Percentiles rank a stretch among this genome's conserved stretches.
Evolutionary conservation across 2,329 filamentous ascomycete genomes (phyloP).

Genomic region (Xylariaceae sp.): DNA sequence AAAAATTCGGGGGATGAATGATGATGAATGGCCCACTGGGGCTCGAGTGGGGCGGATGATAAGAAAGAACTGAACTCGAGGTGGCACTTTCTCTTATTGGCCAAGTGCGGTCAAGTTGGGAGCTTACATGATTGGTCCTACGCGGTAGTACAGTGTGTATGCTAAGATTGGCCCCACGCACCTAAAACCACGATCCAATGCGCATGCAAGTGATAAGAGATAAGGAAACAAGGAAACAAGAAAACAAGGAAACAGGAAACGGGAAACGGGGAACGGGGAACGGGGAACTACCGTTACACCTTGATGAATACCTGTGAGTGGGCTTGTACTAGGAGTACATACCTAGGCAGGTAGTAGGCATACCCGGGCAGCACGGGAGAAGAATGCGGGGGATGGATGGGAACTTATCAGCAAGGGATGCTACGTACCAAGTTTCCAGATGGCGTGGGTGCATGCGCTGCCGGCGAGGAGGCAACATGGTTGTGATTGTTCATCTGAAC

Average conservation of each 20-base stretch:
- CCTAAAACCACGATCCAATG: neutral
- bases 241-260: neutral
- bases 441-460: slow-evolving; percentile 28
- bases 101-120: neutral
- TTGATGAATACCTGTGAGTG: too few species aligned
- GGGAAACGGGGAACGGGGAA: too few species aligned
- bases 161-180: neutral
- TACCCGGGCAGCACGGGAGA: neutral
- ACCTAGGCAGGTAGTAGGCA: too few species aligned
- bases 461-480: slow-evolving; percentile 27
- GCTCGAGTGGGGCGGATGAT: slow-evolving; percentile 14
- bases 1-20: slow-evolving; percentile 21
- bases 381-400: neutral
- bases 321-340: too few species aligned
- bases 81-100: slow-evolving; percentile 9
- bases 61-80: slow-evolving; percentile 5
- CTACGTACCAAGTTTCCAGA: slow-evolving; percentile 30
- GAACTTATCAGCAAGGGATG: neutral
- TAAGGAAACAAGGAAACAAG: neutral
- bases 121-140: neutral
- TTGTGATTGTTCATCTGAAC: slow-evolving; percentile 14
- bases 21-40: slow-evolving; percentile 9
- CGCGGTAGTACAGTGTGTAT: neutral
- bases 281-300: too few species aligned
- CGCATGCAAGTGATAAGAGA: slow-evolving; percentile 3